Conservation (phyloP, 2,329 filamentous ascomycete genomes). For the Alternaria postmessia region DNA sequence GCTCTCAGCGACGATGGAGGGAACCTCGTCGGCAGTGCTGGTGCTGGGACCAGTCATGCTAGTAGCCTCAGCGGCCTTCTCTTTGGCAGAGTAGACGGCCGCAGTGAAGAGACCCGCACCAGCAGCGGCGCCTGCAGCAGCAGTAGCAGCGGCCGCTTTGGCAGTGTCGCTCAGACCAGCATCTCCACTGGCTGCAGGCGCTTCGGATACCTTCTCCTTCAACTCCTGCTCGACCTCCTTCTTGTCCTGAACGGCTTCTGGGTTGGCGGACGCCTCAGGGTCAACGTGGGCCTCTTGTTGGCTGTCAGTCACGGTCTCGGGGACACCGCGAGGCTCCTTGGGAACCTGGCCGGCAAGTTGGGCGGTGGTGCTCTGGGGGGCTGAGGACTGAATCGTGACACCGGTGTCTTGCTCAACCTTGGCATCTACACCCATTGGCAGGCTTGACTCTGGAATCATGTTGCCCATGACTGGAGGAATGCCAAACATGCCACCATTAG, state of each 20-base stretch:
- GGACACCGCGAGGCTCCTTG: constrained; percentile 55
- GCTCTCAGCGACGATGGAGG: constrained; percentile 73
- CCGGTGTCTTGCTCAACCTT: constrained; percentile 50
- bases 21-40: constrained; percentile 53
- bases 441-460: constrained; percentile 82
- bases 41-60: constrained; percentile 48
- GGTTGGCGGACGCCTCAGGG: constrained; percentile 73
- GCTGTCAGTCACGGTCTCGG: constrained; percentile 74
- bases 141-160: constrained; percentile 28
- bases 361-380: constrained; percentile 56
- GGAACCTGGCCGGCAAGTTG: constrained; percentile 57
- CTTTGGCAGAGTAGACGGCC: constrained; percentile 42
- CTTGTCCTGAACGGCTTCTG: constrained; percentile 75
- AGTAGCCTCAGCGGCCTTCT: constrained; percentile 48
- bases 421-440: constrained; percentile 69
- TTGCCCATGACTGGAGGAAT: constrained; percentile 63
- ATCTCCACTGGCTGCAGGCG: constrained; percentile 39
- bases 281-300: constrained; percentile 70
- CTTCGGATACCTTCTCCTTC: constrained; percentile 69
- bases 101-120: constrained; percentile 51
- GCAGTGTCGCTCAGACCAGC: constrained; percentile 21
- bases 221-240: constrained; percentile 74
- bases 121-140: constrained; percentile 52
- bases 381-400: constrained; percentile 54
- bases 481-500: constrained; percentile 55